These are phyloP conservation scores for Xylariaceae sp. DNA, from an alignment of 2,329 filamentous ascomycete species.

Conservation along the genomic window DNA sequence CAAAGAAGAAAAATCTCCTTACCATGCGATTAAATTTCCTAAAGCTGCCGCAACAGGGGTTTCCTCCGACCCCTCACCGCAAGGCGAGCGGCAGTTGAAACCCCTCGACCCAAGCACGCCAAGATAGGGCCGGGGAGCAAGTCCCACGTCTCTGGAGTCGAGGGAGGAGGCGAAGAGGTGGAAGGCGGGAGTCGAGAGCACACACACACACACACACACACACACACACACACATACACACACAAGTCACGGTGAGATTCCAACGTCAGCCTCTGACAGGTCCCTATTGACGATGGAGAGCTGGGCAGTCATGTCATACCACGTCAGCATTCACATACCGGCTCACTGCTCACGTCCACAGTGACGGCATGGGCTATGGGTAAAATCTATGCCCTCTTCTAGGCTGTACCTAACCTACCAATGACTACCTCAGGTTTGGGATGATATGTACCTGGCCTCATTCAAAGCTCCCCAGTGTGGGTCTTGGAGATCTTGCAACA, in stretches of 20 bases:
- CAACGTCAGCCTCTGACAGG: conserved; percentile 3
- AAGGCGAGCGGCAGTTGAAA: conserved; percentile 21
- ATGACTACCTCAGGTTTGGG: too few species aligned
- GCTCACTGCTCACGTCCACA: conserved; percentile 3
- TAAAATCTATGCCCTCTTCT: conserved; percentile 7
- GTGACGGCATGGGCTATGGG: conserved; percentile 8
- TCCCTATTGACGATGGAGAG: too few species aligned
- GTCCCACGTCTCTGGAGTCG: too few species aligned
- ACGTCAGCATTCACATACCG: conserved; percentile 13
- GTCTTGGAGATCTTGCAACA: conserved; percentile 22
- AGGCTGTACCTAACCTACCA: not conserved
- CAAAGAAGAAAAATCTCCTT: conserved; percentile 12
- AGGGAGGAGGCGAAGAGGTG: too few species aligned
- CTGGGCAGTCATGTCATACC: conserved; percentile 11
- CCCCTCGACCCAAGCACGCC: too few species aligned
- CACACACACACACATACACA: too few species aligned
- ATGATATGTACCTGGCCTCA: too few species aligned
- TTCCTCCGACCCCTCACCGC: conserved; percentile 10
- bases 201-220: too few species aligned
- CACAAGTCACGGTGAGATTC: not conserved
- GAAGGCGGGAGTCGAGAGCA: too few species aligned
- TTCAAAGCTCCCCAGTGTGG: conserved; percentile 10
- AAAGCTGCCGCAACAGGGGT: conserved; percentile 12
- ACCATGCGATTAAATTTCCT: conserved; percentile 18
- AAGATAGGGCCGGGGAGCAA: not conserved